Percentiles rank a stretch among this genome's conserved stretches.
Conservation (phyloP, 768 basidiomycete species). For the Cystofilobasidium ferigula region DNA sequence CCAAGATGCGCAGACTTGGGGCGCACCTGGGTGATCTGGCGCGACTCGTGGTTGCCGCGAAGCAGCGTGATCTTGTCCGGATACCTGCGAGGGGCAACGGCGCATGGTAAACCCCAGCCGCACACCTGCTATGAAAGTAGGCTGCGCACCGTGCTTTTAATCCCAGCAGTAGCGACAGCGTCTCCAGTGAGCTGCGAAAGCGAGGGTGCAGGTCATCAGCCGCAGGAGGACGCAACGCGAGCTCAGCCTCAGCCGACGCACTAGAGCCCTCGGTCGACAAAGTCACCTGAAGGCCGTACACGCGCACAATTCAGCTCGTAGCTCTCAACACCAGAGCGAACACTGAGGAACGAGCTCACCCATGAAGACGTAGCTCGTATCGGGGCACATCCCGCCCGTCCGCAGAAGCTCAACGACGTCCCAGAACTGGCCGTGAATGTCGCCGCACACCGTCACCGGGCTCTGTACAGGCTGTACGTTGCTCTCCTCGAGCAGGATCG, state of each 20-base stretch:
- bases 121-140: neutral
- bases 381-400: slow-evolving; percentile 24
- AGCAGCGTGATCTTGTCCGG: slow-evolving; percentile 85
- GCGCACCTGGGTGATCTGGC: slow-evolving; percentile 86
- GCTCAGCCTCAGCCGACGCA: neutral
- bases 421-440: slow-evolving; percentile 98
- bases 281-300: slow-evolving; percentile 60
- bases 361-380: slow-evolving; percentile 26
- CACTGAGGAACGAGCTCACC: slow-evolving; percentile 16
- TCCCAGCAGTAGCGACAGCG: slow-evolving; percentile 74
- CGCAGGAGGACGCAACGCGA: neutral
- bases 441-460: slow-evolving; percentile 51
- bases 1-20: neutral
- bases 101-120: neutral
- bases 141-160: slow-evolving; percentile 68
- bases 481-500: slow-evolving; percentile 41
- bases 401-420: slow-evolving; percentile 62
- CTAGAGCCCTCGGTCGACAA: slow-evolving; percentile 93
- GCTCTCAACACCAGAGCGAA: neutral
- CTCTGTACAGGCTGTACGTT: slow-evolving; percentile 42
- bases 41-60: slow-evolving; percentile 89
- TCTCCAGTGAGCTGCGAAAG: slow-evolving; percentile 57
- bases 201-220: neutral
- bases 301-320: neutral
- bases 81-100: slow-evolving; percentile 51